These are phyloP conservation scores for Leishmania lainsoni DNA, from an alignment of 208 protist species.

Conservation along the genomic window DNA sequence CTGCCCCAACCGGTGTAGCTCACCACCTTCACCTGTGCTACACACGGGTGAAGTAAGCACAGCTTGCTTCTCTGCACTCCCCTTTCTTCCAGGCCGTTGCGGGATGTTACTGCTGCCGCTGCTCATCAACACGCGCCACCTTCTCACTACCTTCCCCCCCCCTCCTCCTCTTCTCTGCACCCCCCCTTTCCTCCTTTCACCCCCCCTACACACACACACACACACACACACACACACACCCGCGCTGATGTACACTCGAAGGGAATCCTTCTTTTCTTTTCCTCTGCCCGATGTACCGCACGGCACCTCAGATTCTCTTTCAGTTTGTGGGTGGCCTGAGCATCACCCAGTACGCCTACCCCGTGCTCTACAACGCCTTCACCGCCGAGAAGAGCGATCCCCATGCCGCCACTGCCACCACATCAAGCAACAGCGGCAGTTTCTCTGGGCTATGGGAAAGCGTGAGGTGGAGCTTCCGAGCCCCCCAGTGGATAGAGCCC, in stretches of 20 bases:
- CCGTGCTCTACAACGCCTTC: conserved; percentile 13
- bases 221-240: neutral
- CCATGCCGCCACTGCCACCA: neutral
- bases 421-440: neutral
- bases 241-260: neutral
- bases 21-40: no score
- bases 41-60: no score
- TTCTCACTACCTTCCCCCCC: neutral
- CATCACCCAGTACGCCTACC: conserved; percentile 26
- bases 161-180: neutral
- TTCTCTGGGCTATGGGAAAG: conserved; percentile 14
- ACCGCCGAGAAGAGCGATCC: neutral
- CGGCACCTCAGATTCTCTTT: conserved; percentile 32
- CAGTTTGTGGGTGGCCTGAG: conserved; percentile 37
- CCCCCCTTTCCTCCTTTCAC: no score
- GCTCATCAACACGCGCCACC: neutral
- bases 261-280: neutral
- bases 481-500: neutral
- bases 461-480: neutral
- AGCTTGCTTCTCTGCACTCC: no score
- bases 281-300: conserved; percentile 24
- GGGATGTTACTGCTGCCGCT: no score
- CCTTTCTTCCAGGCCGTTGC: no score
- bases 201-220: neutral
- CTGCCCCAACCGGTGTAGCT: no score